Evolutionary conservation across 768 basidiomycete genomes (phyloP).

Genomic region (Podaxis pistillaris): DNA sequence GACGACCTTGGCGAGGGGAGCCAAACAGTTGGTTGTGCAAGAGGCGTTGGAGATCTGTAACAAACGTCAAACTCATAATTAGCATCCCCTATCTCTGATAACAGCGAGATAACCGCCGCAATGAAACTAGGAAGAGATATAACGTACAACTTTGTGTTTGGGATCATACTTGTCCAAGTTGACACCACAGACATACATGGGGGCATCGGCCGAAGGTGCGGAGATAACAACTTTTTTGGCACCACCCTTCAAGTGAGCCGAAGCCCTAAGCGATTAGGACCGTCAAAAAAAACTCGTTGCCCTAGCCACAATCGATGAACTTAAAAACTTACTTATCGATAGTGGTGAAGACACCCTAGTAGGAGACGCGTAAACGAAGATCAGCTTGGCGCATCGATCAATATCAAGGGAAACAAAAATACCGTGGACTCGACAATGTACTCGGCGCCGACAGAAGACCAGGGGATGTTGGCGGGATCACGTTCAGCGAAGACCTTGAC

Average conservation of each 20-base stretch:
- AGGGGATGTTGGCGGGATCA: constrained; percentile 83
- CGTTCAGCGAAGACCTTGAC: constrained; percentile 82
- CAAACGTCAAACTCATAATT: constrained; percentile 7
- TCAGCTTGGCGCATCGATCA: constrained; percentile 16
- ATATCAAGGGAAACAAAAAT: constrained; percentile 25
- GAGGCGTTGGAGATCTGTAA: constrained; percentile 93
- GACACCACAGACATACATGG: constrained; percentile 94
- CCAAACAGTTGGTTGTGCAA: constrained; percentile 99
- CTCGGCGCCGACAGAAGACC: constrained; percentile 78
- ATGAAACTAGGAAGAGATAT: neutral
- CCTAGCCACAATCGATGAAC: constrained; percentile 2
- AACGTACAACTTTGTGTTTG: constrained; percentile 78
- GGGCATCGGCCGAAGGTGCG: constrained; percentile 95
- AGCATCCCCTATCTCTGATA: constrained; percentile 1
- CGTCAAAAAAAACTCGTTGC: constrained; percentile 15
- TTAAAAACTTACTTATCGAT: constrained; percentile 62
- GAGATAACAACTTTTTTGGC: constrained; percentile 99
- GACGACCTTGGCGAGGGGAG: constrained; percentile 98
- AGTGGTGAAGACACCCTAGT: constrained; percentile 96
- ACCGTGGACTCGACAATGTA: constrained; percentile 98
- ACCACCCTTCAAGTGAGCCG: constrained; percentile 93
- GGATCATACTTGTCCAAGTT: constrained; percentile 93
- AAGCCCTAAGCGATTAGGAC: constrained; percentile 53
- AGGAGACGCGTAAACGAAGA: constrained; percentile 18
- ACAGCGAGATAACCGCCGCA: neutral